phyloP scores from a whole-genome alignment of 2,329 filamentous ascomycete species.

The Penicillium nordicum region DNA sequence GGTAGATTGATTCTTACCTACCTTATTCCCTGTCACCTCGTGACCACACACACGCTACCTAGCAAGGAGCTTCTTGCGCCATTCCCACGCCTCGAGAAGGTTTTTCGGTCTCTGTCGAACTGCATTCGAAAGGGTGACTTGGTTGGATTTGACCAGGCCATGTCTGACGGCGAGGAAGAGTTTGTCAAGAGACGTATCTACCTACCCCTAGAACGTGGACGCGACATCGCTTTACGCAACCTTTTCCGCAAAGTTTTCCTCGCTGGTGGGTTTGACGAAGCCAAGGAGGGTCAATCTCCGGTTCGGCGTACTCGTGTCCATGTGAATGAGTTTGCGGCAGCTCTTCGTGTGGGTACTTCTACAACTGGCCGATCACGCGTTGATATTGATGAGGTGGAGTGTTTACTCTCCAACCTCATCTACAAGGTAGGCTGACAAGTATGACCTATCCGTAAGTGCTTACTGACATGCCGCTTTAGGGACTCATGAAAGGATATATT shows the following conservation, averaged over 20 bases:
- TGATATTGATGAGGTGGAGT: conserved; percentile 92
- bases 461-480: conserved; percentile 50
- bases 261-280: conserved; percentile 73
- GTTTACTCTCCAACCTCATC: conserved; percentile 90
- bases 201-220: conserved; percentile 84
- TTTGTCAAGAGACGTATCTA: conserved; percentile 94
- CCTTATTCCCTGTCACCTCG: conserved; percentile 85
- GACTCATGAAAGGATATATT: conserved; percentile 97
- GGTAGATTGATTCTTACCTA: conserved; percentile 84
- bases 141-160: conserved; percentile 74
- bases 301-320: conserved; percentile 71
- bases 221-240: conserved; percentile 89
- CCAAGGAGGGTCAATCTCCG: conserved; percentile 63
- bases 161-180: conserved; percentile 79
- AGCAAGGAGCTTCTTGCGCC: conserved; percentile 66
- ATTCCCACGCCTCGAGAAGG: conserved; percentile 69
- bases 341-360: conserved; percentile 67
- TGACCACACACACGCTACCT: conserved; percentile 83
- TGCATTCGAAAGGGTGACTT: conserved; percentile 84
- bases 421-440: conserved; percentile 72
- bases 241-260: conserved; percentile 88
- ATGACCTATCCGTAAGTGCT: not conserved
- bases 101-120: conserved; percentile 73
- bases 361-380: conserved; percentile 54
- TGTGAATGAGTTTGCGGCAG: conserved; percentile 78